Evolutionary conservation across 192 early-diverging fungal genomes (phyloP).

Genomic region (Pilobolus umbonatus): DNA sequence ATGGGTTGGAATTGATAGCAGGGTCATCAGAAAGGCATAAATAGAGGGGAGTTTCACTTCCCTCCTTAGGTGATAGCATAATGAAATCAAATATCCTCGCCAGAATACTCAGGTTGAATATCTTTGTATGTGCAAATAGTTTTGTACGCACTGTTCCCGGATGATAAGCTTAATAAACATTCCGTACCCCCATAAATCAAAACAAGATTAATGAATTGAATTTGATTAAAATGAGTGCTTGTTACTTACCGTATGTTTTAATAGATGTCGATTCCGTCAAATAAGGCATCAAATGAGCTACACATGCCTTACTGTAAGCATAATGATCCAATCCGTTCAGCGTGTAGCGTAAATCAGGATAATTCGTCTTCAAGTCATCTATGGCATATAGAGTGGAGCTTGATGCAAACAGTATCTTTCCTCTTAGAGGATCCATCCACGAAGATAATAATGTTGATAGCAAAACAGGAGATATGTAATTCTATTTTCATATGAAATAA

Average conservation of each 20-base stretch:
- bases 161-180: slow-evolving; percentile 21
- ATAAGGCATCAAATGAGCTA: not conserved
- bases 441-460: slow-evolving; percentile 1
- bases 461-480: slow-evolving; percentile 10
- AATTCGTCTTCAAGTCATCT: not conserved
- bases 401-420: slow-evolving; percentile 4
- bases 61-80: slow-evolving; percentile 16
- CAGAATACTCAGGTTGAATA: not conserved
- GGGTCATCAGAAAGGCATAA: not conserved
- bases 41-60: slow-evolving; percentile 12
- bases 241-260: not conserved
- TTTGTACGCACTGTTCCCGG: slow-evolving; percentile 12
- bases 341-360: not conserved
- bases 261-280: not conserved
- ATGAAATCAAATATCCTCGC: not conserved
- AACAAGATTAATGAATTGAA: not conserved
- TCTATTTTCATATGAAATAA: not conserved
- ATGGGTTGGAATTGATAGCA: no score
- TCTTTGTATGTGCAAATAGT: slow-evolving; percentile 3
- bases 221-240: not conserved
- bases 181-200: no score
- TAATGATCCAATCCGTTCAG: slow-evolving; percentile 10
- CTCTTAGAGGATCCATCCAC: not conserved
- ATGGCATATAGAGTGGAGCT: slow-evolving; percentile 15
- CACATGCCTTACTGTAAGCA: slow-evolving; percentile 13